Conservation (phyloP, 495 filamentous ascomycete genomes). For the Penicillium coprophilum region DNA sequence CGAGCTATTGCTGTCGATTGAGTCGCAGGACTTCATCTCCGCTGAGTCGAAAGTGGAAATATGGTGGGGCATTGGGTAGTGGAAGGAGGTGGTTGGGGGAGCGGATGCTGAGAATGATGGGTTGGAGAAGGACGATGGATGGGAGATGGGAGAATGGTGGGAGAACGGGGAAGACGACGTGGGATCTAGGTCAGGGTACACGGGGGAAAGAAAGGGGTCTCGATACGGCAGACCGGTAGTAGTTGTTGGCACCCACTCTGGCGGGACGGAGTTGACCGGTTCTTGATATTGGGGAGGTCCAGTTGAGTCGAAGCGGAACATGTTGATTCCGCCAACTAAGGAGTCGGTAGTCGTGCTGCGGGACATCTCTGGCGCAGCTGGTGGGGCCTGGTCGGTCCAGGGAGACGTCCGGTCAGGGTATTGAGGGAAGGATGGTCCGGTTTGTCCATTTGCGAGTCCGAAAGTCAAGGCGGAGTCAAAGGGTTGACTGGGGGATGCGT, state of each 20-base stretch:
- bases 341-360: conserved; percentile 47
- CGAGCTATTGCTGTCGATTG: conserved; percentile 35
- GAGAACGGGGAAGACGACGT: conserved; percentile 12
- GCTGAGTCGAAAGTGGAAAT: conserved; percentile 20
- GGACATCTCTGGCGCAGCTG: conserved; percentile 43
- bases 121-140: conserved; percentile 28
- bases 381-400: conserved; percentile 22
- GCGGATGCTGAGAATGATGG: conserved; percentile 39
- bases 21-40: conserved; percentile 40
- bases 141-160: conserved; percentile 19
- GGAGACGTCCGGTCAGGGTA: conserved; percentile 25
- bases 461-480: conserved; percentile 32
- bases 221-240: conserved; percentile 29
- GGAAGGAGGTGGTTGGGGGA: conserved; percentile 30
- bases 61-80: conserved; percentile 16
- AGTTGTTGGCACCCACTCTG: conserved; percentile 38
- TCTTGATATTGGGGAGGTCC: conserved; percentile 35
- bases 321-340: conserved; percentile 44
- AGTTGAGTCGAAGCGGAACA: conserved; percentile 45
- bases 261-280: conserved; percentile 31
- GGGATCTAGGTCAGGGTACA: conserved; percentile 34
- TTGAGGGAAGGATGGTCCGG: conserved; percentile 21
- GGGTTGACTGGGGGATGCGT: conserved; percentile 26
- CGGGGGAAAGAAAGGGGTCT: conserved; percentile 29
- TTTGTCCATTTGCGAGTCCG: conserved; percentile 31